phyloP scores from a whole-genome alignment of 345 rosid genomes.

The Psidium friedrichsthalianum region DNA sequence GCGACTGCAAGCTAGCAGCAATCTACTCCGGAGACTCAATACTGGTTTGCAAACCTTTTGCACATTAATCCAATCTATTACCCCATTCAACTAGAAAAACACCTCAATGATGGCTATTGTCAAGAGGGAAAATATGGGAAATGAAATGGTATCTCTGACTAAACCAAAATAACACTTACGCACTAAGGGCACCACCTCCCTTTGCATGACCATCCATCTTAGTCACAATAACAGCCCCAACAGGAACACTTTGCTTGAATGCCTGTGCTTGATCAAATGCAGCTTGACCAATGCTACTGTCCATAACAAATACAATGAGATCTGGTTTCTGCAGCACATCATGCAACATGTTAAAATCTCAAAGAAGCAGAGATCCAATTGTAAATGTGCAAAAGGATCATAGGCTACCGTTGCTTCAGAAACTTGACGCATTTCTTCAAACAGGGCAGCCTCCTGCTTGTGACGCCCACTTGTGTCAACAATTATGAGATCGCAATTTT shows the following conservation, averaged over 20 bases:
- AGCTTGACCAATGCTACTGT: constrained; percentile 95
- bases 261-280: constrained; percentile 94
- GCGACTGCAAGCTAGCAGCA: neutral
- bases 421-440: constrained; percentile 98
- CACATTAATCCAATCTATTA: neutral
- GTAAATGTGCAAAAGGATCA: neutral
- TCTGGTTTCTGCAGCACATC: constrained; percentile 66
- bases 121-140: neutral
- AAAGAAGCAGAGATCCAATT: neutral
- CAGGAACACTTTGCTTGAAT: constrained; percentile 77
- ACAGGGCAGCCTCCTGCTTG: constrained; percentile 89
- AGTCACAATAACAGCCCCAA: constrained; percentile 87
- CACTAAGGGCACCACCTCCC: constrained; percentile 99
- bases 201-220: constrained; percentile 99
- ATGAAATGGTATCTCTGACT: neutral
- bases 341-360: neutral
- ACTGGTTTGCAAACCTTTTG: neutral
- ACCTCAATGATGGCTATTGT: neutral
- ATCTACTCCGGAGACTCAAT: neutral
- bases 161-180: constrained; percentile 35
- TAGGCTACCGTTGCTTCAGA: constrained; percentile 75
- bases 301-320: constrained; percentile 90
- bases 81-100: neutral
- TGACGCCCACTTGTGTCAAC: constrained; percentile 95
- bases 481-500: constrained; percentile 84